These are phyloP conservation scores for Kalmanozyma brasiliensis DNA, from an alignment of 1,284 basidiomycete species.

Conservation along the genomic window DNA sequence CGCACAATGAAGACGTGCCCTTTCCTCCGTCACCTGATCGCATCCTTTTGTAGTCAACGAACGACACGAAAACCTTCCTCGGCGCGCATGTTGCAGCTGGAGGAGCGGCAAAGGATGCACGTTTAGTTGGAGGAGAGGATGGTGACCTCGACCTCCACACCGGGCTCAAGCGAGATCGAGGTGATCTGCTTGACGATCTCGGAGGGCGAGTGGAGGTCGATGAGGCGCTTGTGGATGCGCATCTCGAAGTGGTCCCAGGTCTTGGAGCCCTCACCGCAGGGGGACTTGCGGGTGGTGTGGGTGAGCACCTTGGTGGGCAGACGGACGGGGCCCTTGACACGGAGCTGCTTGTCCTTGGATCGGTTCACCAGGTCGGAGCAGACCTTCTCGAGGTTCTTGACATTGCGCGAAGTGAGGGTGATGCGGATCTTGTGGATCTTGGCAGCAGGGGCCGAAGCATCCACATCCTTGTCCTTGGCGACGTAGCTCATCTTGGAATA, in stretches of 20 bases:
- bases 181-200: conserved; percentile 99
- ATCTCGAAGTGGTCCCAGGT: conserved; percentile 99
- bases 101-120: background rate
- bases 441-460: conserved; percentile 78
- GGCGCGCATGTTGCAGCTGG: background rate
- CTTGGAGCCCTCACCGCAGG: conserved; percentile 95
- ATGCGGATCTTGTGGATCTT: conserved; percentile 99
- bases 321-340: conserved; percentile 98
- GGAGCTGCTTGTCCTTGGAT: conserved; percentile 99
- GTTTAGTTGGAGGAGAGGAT: conserved; percentile 75
- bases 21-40: conserved; percentile 6
- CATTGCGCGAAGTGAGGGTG: conserved; percentile 97
- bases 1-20: conserved; percentile 34
- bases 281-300: conserved; percentile 86
- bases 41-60: conserved; percentile 17
- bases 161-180: conserved; percentile 97
- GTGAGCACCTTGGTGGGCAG: conserved; percentile 98
- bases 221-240: conserved; percentile 99
- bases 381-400: conserved; percentile 99
- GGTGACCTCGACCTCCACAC: conserved; percentile 99
- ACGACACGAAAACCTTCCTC: conserved; percentile 4
- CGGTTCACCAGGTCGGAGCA: conserved; percentile 95
- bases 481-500: conserved; percentile 93
- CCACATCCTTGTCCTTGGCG: conserved; percentile 93
- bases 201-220: conserved; percentile 97